Base-by-base conservation (phyloP, 768 basidiomycete genomes). In the Lanmaoa pseudosensibilis region DNA sequence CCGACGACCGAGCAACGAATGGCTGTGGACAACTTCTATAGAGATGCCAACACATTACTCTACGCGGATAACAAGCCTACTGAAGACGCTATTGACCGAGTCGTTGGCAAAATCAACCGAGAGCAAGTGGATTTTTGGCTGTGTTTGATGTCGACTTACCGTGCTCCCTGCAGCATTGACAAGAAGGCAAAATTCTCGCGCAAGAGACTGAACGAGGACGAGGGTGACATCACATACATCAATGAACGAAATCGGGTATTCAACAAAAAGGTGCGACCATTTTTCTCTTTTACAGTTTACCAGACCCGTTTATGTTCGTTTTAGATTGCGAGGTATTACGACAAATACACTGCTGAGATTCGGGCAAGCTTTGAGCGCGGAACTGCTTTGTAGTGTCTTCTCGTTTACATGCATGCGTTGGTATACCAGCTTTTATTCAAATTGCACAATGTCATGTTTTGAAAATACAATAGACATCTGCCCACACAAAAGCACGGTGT, bases 141-240 rank as follows among this genome's bases (percentile, higher is more conserved):
- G 5, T 25, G 8, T 23, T 45, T 44, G 30, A 45, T 19, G 16
- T 45, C n/a, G 10, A 39, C 47, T 57, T 21, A 61, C 46, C 21
- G 34, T 32, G 10, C 32, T 30, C 50, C 33, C 33, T 52, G 4
- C 62, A 95, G 93, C 64, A 84, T 94, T 63, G 92, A 94, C 77
- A 91, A 92, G 78, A 89, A 92, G 71, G 79, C 83, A 67, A 94
- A 90, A 67, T 92, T 93, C 76, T 94, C 91, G 39, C 82, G 94
- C 61, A 96, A 96, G 75, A 84, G 81, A 63, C 83, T 78, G 71
- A 94, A 96, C 77, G 94, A 98, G 65, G 91, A 92, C 50, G 89
- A 95, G 58, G 94, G 92, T 52, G 95, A 98, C 63, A 91, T 99
- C 72, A 98, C 94, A 6, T 99, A 98, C 71, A 99, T 99, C 83